phyloP scores from a whole-genome alignment of 495 filamentous ascomycete species.

The Aspergillus mulundensis region DNA sequence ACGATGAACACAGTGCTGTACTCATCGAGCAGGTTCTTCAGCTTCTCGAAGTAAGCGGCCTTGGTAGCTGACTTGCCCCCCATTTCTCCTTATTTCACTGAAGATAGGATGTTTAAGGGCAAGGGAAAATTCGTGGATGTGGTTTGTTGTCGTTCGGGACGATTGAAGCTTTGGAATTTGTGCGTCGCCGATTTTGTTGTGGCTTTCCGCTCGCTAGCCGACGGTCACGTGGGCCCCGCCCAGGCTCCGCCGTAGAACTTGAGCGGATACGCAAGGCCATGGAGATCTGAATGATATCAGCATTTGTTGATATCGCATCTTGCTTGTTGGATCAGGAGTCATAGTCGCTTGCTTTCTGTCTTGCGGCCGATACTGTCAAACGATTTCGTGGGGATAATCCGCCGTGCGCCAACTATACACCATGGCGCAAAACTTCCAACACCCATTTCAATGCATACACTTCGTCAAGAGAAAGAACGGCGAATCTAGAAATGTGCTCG shows the following conservation, averaged over 20 bases:
- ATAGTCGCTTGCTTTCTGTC: background rate
- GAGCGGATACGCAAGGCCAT: background rate
- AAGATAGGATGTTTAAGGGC: constrained; percentile 98
- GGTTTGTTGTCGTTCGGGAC: constrained; percentile 8
- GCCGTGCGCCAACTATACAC: background rate
- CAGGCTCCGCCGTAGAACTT: background rate
- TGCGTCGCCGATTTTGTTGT: constrained; percentile 33
- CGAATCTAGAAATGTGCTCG: constrained; percentile 35
- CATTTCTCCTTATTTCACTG: constrained; percentile 91
- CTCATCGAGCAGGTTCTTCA: constrained; percentile 86
- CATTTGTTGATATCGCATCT: background rate
- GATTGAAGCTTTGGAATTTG: constrained; percentile 21
- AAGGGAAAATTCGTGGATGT: constrained; percentile 35
- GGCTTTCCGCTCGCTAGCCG: constrained; percentile 38
- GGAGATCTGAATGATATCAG: too few relatives aligned
- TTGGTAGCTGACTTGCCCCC: constrained; percentile 95
- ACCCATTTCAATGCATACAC: constrained; percentile 53
- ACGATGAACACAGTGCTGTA: constrained; percentile 98
- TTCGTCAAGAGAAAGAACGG: constrained; percentile 34
- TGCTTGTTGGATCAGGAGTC: background rate
- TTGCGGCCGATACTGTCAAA: background rate
- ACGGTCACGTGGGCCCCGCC: constrained; percentile 29
- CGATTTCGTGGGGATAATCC: background rate
- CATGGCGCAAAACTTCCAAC: constrained; percentile 35
- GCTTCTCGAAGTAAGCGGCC: constrained; percentile 98